Conservation (phyloP, 2,329 filamentous ascomycete species). For the Botrytis sinoallii region DNA sequence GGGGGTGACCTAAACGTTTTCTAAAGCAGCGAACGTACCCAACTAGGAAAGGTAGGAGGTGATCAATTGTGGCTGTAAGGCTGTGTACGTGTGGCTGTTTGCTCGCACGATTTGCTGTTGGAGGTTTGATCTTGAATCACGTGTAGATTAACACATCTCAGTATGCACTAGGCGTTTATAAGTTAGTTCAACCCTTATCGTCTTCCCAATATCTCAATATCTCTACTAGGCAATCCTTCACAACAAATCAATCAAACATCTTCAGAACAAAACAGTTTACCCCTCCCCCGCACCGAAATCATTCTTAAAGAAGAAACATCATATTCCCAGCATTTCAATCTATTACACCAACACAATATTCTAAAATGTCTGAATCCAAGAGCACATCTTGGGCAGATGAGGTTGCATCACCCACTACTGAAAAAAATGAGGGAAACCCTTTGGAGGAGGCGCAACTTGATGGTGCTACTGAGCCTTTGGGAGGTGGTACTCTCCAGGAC, state of each 20-base stretch:
- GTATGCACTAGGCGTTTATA: not conserved
- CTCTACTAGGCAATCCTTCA: not conserved
- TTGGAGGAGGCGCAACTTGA: conserved; percentile 42
- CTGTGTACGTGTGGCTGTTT: not conserved
- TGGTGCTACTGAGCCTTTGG: conserved; percentile 42
- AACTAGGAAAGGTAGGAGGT: not conserved
- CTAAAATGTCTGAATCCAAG: conserved; percentile 4
- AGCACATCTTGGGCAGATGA: conserved; percentile 43
- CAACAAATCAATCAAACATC: conserved; percentile 7
- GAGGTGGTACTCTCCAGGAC: conserved; percentile 60
- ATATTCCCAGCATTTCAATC: not conserved
- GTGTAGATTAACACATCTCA: not conserved
- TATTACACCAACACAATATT: not conserved
- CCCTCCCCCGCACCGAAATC: not conserved
- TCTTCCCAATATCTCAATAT: not conserved
- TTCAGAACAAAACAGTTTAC: not conserved
- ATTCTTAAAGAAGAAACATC: not conserved
- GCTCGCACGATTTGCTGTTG: not conserved
- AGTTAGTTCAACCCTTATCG: conserved; percentile 1
- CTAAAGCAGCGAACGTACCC: conserved; percentile 5
- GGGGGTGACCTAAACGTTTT: not conserved
- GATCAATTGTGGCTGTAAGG: not conserved
- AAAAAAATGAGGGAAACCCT: conserved; percentile 20
- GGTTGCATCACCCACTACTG: conserved; percentile 35
- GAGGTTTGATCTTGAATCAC: not conserved